Percentiles rank a stretch among this genome's conserved stretches.
Evolutionary conservation across 2,329 filamentous ascomycete species (phyloP).

Genomic region (Aspergillus sp.): DNA sequence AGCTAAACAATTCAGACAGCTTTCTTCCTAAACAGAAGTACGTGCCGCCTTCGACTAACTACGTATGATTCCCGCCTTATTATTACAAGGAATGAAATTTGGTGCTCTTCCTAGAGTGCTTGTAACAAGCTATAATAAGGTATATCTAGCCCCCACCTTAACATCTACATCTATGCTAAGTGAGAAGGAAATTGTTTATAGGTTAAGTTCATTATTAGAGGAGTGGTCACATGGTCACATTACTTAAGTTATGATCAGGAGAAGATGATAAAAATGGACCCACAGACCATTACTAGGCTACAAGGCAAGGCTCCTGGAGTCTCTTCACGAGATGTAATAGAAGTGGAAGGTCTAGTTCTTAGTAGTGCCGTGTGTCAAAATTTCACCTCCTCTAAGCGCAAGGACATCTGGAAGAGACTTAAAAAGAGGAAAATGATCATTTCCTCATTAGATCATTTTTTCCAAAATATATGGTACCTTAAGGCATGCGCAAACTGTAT

Average conservation of each 20-base stretch:
- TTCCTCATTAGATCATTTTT: slow-evolving; percentile 43
- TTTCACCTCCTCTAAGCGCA: slow-evolving; percentile 23
- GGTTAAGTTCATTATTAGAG: slow-evolving; percentile 22
- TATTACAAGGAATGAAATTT: slow-evolving; percentile 17
- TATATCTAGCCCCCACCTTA: neutral
- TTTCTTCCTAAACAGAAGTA: slow-evolving; percentile 24
- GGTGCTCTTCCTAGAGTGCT: slow-evolving; percentile 24
- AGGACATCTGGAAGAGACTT: slow-evolving; percentile 4
- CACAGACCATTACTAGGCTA: slow-evolving; percentile 24
- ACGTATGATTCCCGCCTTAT: slow-evolving; percentile 30
- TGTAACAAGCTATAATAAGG: slow-evolving; percentile 21
- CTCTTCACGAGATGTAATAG: slow-evolving; percentile 16
- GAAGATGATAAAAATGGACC: slow-evolving; percentile 26
- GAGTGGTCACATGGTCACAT: slow-evolving; percentile 31
- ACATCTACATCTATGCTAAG: neutral
- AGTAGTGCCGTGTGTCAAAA: slow-evolving; percentile 23
- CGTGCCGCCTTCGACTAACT: slow-evolving; percentile 38
- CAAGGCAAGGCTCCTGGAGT: slow-evolving; percentile 26
- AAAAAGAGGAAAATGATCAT: neutral
- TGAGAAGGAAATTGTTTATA: slow-evolving; percentile 26
- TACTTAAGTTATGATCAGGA: slow-evolving; percentile 20
- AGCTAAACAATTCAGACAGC: slow-evolving; percentile 19
- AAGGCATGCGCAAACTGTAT: slow-evolving; percentile 32
- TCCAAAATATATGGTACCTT: slow-evolving; percentile 43
- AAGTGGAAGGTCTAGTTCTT: slow-evolving; percentile 22